Evolutionary conservation across 2,329 filamentous ascomycete genomes (phyloP), one percentile per base, ranked within the genome.

Genomic region (Talaromyces rugulosus): DNA sequence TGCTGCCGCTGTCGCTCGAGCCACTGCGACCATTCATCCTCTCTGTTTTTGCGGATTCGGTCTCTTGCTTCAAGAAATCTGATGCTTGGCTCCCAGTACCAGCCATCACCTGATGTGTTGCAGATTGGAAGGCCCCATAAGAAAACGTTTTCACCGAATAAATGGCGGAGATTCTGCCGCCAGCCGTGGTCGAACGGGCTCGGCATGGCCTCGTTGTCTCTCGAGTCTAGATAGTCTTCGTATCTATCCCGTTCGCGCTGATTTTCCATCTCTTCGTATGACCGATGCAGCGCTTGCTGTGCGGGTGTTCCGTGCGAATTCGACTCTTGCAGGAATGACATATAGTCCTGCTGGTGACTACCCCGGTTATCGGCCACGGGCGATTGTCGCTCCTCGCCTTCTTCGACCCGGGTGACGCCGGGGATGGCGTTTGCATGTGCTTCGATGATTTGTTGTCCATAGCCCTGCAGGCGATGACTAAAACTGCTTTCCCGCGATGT

Each of bases 131-230:
- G 64, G 31, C 82, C 78, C 94, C 95, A 98, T 8, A 95, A 80
- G 30, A 85, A 76, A 1, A 87, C 87, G 0, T 80, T 85, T 0
- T 86, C 85, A 0, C 95, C 95, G 66, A 99, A 92, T 2, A 99
- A 83, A 72, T 96, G 91, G 0, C 78, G 72, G 5, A 98, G 75
- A 73, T 99, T 99, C 50, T 84, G 85, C 62, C 84, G 87, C 84
- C 89, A 89, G 63, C 95, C 95, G 1, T 96, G 85, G 69, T 99
- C 91, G 71, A 99, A 99, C 2, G 93, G 95, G 71, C 95, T 93
- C 1, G 95, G 95, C 30, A 99, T 84, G 72, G 90, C 92, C 68
- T 90, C 87, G 57, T 88, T 91, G 75, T 97, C 93, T 72, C 92
- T 85, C 73, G 98, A 92, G 72, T 97, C 91, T 16, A 98, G 85